Evolutionary conservation across 176 grass and related monocot species (phyloP), one percentile per base, ranked within the genome.

Genomic region (Tuctoria greenei): DNA sequence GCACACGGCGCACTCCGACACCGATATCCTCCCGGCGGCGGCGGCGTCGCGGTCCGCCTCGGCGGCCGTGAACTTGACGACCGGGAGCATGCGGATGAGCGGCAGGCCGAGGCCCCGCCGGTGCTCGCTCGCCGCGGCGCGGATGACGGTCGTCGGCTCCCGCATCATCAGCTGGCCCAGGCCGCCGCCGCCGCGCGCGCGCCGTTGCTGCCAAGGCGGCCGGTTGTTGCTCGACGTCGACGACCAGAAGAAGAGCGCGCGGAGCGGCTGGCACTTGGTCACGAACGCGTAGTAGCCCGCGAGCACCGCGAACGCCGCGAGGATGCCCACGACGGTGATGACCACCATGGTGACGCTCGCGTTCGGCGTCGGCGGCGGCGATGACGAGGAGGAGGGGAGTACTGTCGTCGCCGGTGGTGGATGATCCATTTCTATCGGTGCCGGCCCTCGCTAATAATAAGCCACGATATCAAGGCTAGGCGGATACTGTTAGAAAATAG

Each of bases 231-330:
- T 55, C 16, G 74, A 67, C 43, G 35, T n/a, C n/a, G n/a, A n/a
- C n/a, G n/a, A n/a, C n/a, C n/a, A n/a, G n/a, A n/a, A n/a, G n/a
- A n/a, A 75, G 61, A 72, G 34, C 64, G 35, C 68, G 11, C 72
- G 81, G 43, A 91, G 25, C 31, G 73, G 82, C 64, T 88, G 86
- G 88, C 95, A 94, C 77, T 79, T 77, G 72, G 86, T 92, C 23
- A 90, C 81, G 84, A 98, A 92, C 26, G 93, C 77, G 84, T 98
- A 98, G 91, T 98, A 98, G 81, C 85, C 60, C 34, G 88, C 82
- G 35, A 98, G 87, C 42, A 98, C 72, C 64, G 90, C 61, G 71
- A 88, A 88, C 72, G 89, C 92, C 82, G 86, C 86, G 37, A 98
- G 58, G 41, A 98, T 98, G 60, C 95, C 91, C 0, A 90, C 69